Evolutionary conservation across 176 grass and related monocot genomes (phyloP), one percentile per base, ranked within the genome.

Genomic region (Ananas comosus): DNA sequence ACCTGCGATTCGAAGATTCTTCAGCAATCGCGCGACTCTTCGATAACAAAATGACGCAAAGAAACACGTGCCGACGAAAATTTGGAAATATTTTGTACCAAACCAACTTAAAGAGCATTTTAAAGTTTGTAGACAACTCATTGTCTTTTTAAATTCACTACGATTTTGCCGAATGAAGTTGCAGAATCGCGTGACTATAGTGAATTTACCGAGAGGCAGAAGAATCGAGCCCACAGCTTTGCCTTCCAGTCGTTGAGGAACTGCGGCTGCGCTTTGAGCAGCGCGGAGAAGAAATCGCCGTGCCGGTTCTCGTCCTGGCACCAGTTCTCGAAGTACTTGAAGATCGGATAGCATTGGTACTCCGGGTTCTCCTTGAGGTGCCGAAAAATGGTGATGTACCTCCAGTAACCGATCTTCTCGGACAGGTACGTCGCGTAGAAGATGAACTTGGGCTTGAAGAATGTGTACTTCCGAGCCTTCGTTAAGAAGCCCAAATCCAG

Each of bases 281-380:
- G 66, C 3, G 89, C 87, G 1, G 94, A 90, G 89, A 99, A 90
- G 84, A 99, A 99, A 70, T 99, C 94, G 0, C 89, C 89, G 13
- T 99, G 89, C 51, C 87, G 65, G 82, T 99, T 99, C 89, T 99
- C 89, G 7, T 93, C 94, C 82, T 99, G 94, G 74, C 94, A 99
- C 94, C 94, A 99, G 72, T 99, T 99, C 80, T 99, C 94, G 7
- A 99, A 99, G 78, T 93, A 93, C 82, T 99, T 99, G 85, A 99
- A 99, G 79, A 99, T 93, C 4, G 94, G 94, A 63, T 99, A 93
- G 54, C 87, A 68, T 81, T 99, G 87, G 75, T 90, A 93, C 83
- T 91, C 68, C 7, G 94, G 94, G 71, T 99, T 90, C 0, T 74
- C 87, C 72, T 92, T 86, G 71, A 99, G 84, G 68, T 99, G 94